A percentile compares a stretch with the other conserved stretches of the same genome.
phyloP scores from a whole-genome alignment of 495 filamentous ascomycete genomes.

The Neurospora tetrasperma region DNA sequence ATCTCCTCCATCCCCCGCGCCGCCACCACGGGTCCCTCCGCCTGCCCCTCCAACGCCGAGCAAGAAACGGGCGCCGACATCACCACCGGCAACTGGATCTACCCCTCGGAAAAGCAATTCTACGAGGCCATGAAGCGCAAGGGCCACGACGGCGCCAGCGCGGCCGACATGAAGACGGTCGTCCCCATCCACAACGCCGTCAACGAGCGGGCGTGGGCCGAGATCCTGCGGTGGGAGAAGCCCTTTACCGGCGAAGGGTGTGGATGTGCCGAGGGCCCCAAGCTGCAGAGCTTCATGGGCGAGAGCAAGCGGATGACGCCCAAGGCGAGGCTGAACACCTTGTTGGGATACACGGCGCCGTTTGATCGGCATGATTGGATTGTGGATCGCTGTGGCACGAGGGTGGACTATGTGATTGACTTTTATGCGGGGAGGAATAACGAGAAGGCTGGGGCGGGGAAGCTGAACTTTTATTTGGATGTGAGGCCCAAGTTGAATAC shows the following conservation, averaged over 20 bases:
- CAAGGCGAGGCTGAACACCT: constrained; percentile 66
- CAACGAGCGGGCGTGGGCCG: constrained; percentile 77
- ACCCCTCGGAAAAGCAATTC: constrained; percentile 92
- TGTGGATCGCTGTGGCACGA: constrained; percentile 82
- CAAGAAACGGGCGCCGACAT: constrained; percentile 58
- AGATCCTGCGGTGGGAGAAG: constrained; percentile 78
- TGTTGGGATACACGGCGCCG: constrained; percentile 77
- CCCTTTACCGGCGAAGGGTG: constrained; percentile 29
- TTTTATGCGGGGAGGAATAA: constrained; percentile 77
- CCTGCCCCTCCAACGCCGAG: constrained; percentile 57
- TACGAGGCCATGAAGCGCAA: constrained; percentile 92
- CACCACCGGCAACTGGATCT: constrained; percentile 78
- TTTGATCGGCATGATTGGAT: constrained; percentile 99
- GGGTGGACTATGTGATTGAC: constrained; percentile 92
- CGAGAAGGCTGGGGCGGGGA: constrained; percentile 40
- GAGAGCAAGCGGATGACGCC: constrained; percentile 65
- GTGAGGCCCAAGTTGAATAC: constrained; percentile 90
- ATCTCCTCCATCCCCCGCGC: constrained; percentile 74
- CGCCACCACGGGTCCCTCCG: constrained; percentile 32
- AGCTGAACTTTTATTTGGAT: constrained; percentile 86
- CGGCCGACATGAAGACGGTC: constrained; percentile 72
- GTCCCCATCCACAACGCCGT: constrained; percentile 98
- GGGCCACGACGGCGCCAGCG: constrained; percentile 40
- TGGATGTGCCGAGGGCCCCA: constrained; percentile 65
- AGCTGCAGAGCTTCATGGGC: constrained; percentile 74